phyloP scores from a whole-genome alignment of 2,329 filamentous ascomycete genomes.

The Hymenoscyphus occultus region DNA sequence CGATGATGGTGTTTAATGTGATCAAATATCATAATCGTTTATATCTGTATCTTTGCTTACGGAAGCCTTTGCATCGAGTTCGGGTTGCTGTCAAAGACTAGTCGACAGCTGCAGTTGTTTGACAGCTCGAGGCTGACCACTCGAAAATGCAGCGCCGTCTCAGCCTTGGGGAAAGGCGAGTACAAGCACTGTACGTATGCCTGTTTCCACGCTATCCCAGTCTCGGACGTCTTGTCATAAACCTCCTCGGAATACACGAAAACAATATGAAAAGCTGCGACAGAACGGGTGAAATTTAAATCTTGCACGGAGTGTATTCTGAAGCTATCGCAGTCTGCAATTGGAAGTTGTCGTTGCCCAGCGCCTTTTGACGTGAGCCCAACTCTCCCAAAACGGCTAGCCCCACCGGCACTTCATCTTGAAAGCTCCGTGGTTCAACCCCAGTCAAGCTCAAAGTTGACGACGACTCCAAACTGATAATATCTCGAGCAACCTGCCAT shows the following conservation, averaged over 20 bases:
- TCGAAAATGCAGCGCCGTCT: neutral
- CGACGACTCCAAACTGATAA: slow-evolving; percentile 3
- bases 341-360: no score
- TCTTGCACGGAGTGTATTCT: no score
- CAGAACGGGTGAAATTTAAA: no score
- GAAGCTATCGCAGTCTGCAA: no score
- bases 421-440: slow-evolving; percentile 5
- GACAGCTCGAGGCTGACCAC: slow-evolving; percentile 2
- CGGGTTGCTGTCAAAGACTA: neutral
- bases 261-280: no score
- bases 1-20: neutral
- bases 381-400: neutral
- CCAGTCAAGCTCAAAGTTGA: neutral
- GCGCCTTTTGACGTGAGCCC: no score
- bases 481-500: slow-evolving; percentile 16
- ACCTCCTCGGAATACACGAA: no score
- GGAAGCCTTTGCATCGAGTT: neutral
- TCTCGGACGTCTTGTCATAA: no score
- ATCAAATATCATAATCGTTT: neutral
- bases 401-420: neutral
- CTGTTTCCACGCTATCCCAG: no score
- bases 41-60: neutral
- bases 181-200: neutral
- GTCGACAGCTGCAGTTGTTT: neutral
- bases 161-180: neutral